Conservation (phyloP, 208 protist genomes). For the Borovskyia barvae region DNA sequence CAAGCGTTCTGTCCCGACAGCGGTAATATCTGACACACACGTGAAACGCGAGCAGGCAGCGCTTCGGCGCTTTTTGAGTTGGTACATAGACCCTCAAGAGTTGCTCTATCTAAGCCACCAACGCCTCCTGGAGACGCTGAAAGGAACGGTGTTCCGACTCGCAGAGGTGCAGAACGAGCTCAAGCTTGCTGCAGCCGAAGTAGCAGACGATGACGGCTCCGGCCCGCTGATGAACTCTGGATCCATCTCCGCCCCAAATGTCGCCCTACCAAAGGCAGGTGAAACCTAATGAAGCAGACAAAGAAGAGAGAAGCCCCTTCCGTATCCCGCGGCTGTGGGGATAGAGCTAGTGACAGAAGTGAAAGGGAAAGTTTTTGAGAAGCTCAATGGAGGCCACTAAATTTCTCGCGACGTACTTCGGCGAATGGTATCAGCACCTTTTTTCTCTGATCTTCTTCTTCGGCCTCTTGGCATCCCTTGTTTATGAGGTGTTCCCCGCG, state of each 20-base stretch:
- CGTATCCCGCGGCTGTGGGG: too few relatives aligned
- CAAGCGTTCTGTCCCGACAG: too few relatives aligned
- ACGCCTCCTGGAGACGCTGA: slow-evolving; percentile 59
- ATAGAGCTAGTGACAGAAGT: too few relatives aligned
- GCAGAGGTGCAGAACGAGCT: slow-evolving; percentile 67
- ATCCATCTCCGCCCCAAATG: too few relatives aligned
- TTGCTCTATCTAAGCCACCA: slow-evolving; percentile 75
- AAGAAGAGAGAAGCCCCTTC: too few relatives aligned
- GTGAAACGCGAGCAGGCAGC: slow-evolving; percentile 10
- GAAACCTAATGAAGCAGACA: too few relatives aligned
- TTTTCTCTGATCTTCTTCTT: slow-evolving; percentile 1
- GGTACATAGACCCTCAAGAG: slow-evolving; percentile 78
- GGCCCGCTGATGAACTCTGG: neutral
- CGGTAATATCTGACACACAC: neutral
- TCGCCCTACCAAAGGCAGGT: too few relatives aligned
- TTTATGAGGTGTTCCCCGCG: too few relatives aligned
- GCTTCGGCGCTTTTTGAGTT: slow-evolving; percentile 45
- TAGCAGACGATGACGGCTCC: neutral
- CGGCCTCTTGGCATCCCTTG: neutral
- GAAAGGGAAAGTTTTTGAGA: too few relatives aligned
- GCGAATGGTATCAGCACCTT: neutral
- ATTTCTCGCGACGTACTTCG: too few relatives aligned
- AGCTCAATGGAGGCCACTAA: too few relatives aligned
- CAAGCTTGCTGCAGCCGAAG: slow-evolving; percentile 23
- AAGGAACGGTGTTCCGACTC: slow-evolving; percentile 57